Evolutionary conservation across 495 filamentous ascomycete genomes (phyloP).

Genomic region (Stereocaulon alpinum): DNA sequence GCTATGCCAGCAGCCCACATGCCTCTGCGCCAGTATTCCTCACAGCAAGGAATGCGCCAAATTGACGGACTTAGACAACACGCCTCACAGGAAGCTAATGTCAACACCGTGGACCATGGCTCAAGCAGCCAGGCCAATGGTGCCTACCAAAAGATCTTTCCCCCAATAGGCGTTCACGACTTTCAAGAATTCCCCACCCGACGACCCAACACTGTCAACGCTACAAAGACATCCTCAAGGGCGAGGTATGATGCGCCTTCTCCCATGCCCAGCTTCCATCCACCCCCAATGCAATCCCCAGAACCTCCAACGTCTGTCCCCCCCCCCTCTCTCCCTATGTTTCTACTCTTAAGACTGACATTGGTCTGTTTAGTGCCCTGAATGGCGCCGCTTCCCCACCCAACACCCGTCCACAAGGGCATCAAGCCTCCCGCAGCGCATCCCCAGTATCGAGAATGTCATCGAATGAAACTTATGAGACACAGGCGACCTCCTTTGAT

Average conservation of each 20-base stretch:
- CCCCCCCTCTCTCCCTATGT: no score
- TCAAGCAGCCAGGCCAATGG: conserved; percentile 7
- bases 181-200: conserved; percentile 16
- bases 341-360: background rate
- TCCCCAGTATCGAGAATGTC: conserved; percentile 17
- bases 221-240: background rate
- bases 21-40: conserved; percentile 14
- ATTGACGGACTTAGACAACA: conserved; percentile 14
- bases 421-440: conserved; percentile 16
- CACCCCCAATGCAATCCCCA: background rate
- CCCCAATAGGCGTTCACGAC: conserved; percentile 16
- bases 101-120: conserved; percentile 1
- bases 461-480: conserved; percentile 21
- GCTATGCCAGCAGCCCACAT: conserved; percentile 11
- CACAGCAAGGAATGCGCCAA: conserved; percentile 14
- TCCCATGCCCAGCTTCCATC: conserved; percentile 3
- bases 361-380: background rate
- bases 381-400: conserved; percentile 1
- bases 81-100: background rate
- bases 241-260: conserved; percentile 5
- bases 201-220: conserved; percentile 6
- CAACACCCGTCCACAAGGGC: conserved; percentile 5
- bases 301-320: conserved; percentile 8
- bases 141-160: conserved; percentile 19
- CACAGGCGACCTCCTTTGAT: conserved; percentile 17